phyloP scores from a whole-genome alignment of 2,329 filamentous ascomycete genomes.

The Pseudogymnoascus sp. region DNA sequence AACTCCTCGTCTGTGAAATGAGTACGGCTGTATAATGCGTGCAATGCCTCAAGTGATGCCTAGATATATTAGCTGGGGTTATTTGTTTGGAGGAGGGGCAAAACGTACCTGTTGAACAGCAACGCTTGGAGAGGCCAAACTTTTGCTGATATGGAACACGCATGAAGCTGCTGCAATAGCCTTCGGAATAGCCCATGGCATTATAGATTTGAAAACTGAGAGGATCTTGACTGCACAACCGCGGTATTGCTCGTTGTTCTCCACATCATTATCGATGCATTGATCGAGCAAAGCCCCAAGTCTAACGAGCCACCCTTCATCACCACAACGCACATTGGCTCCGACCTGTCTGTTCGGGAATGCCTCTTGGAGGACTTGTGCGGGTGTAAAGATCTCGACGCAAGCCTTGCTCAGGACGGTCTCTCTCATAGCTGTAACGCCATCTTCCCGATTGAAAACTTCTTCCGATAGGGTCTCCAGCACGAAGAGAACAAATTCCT shows the following conservation, averaged over 20 bases:
- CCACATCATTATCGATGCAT: slow-evolving; percentile 60
- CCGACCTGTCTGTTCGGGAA: slow-evolving; percentile 61
- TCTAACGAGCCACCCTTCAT: slow-evolving; percentile 81
- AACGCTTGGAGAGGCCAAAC: slow-evolving; percentile 62
- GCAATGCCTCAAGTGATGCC: slow-evolving; percentile 76
- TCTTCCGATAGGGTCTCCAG: slow-evolving; percentile 91
- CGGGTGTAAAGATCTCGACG: slow-evolving; percentile 88
- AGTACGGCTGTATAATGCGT: slow-evolving; percentile 68
- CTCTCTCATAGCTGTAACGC: slow-evolving; percentile 74
- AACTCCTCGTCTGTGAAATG: slow-evolving; percentile 75
- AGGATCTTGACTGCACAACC: slow-evolving; percentile 69
- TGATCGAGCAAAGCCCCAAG: slow-evolving; percentile 66
- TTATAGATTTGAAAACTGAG: slow-evolving; percentile 66
- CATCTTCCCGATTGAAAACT: slow-evolving; percentile 84
- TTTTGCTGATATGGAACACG: slow-evolving; percentile 62
- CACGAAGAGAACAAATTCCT: slow-evolving; percentile 80
- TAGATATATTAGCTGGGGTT: slow-evolving; percentile 27
- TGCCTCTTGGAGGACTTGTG: slow-evolving; percentile 63
- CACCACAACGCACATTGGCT: slow-evolving; percentile 63
- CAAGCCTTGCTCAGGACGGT: slow-evolving; percentile 79
- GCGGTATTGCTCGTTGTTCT: slow-evolving; percentile 59
- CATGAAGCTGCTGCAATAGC: slow-evolving; percentile 66
- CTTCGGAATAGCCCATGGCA: slow-evolving; percentile 82
- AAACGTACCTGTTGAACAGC: slow-evolving; percentile 63
- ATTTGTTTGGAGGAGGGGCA: neutral